phyloP scores from a whole-genome alignment of 805 yeast genomes.

The Pichia sporocuriosa region DNA sequence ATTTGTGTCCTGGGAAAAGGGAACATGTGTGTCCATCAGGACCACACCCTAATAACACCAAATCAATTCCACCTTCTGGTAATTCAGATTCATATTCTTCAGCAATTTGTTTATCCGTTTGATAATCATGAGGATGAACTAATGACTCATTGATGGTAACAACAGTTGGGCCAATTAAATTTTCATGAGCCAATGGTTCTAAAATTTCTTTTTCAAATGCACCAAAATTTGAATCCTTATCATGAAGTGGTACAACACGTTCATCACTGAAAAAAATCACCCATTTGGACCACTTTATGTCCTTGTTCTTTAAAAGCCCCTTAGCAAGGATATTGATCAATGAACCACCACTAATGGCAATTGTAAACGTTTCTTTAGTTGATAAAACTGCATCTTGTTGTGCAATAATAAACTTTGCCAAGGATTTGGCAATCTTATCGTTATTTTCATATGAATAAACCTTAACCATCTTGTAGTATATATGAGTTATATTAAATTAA shows the following conservation, averaged over 20 bases:
- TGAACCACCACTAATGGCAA: slow-evolving; percentile 91
- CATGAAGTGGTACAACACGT: slow-evolving; percentile 75
- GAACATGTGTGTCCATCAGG: slow-evolving; percentile 97
- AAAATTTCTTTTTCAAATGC: slow-evolving; percentile 62
- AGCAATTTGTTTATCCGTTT: slow-evolving; percentile 51
- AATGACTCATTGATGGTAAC: slow-evolving; percentile 60
- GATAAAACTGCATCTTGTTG: slow-evolving; percentile 56
- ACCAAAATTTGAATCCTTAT: slow-evolving; percentile 82
- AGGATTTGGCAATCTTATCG: slow-evolving; percentile 43
- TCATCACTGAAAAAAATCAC: slow-evolving; percentile 85
- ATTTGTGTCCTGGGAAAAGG: slow-evolving; percentile 75
- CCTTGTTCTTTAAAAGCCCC: slow-evolving; percentile 57
- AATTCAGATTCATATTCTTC: slow-evolving; percentile 51
- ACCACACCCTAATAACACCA: slow-evolving; percentile 81
- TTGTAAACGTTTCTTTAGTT: slow-evolving; percentile 42
- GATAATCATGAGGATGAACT: slow-evolving; percentile 44
- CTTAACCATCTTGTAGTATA: slow-evolving; percentile 17
- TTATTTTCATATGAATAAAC: slow-evolving; percentile 49
- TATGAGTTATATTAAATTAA: background rate
- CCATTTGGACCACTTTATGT: slow-evolving; percentile 65
- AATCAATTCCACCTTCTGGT: slow-evolving; percentile 49
- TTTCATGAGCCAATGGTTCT: slow-evolving; percentile 36
- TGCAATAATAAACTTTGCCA: slow-evolving; percentile 56
- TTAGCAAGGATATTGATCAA: slow-evolving; percentile 64
- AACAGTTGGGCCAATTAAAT: slow-evolving; percentile 48